Conservation (phyloP, 148 eudicot species). For the Rhododendron vialii region DNA sequence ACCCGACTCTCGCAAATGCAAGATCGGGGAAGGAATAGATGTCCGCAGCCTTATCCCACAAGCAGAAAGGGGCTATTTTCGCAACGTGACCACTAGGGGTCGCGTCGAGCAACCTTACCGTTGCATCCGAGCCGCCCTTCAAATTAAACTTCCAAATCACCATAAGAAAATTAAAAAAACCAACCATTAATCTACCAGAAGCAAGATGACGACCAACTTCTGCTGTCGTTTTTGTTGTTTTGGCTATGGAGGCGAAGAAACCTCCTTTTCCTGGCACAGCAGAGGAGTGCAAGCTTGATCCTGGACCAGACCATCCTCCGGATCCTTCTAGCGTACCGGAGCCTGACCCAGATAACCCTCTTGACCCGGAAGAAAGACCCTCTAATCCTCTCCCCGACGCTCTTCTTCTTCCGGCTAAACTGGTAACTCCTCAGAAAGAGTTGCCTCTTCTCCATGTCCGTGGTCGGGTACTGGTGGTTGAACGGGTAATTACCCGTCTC, state of each 20-base stretch:
- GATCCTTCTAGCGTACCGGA: slow-evolving; percentile 42
- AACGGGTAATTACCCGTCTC: slow-evolving; percentile 17
- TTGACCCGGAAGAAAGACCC: slow-evolving; percentile 48
- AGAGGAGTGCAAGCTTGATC: slow-evolving; percentile 34
- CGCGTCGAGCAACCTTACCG: not conserved
- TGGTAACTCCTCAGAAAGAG: slow-evolving; percentile 84
- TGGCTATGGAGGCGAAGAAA: slow-evolving; percentile 21
- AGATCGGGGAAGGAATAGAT: not conserved
- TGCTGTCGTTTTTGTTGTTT: not conserved
- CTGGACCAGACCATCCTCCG: slow-evolving; percentile 54
- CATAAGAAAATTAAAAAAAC: not conserved
- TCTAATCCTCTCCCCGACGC: slow-evolving; percentile 36
- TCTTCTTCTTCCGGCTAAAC: slow-evolving; percentile 69
- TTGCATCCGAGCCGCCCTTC: not conserved
- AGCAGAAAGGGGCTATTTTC: not conserved
- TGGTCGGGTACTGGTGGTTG: slow-evolving; percentile 6
- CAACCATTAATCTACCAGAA: slow-evolving; percentile 15
- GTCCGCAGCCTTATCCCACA: not conserved
- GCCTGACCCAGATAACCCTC: slow-evolving; percentile 40
- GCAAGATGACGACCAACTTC: slow-evolving; percentile 17
- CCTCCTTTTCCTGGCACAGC: slow-evolving; percentile 23
- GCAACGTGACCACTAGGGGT: not conserved
- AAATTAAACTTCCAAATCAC: not conserved
- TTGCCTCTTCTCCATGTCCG: slow-evolving; percentile 67
- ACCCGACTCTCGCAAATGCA: not conserved